Evolutionary conservation across 192 early-diverging fungal genomes (phyloP).

Genomic region (Entomortierella parvispora): DNA sequence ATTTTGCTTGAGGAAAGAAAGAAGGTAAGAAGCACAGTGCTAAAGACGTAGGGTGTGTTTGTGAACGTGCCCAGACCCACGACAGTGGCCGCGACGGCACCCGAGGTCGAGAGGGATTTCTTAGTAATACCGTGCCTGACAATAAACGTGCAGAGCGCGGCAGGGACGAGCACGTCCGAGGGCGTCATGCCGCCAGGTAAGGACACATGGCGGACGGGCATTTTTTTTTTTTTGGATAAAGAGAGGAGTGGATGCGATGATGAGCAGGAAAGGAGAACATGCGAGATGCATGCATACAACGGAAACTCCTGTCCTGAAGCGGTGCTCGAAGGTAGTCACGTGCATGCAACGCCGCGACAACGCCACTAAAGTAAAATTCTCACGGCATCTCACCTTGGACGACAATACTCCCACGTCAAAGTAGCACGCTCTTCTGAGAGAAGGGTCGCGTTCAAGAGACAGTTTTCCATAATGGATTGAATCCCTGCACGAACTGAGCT

Average conservation of each 20-base stretch:
- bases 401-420: constrained; percentile 47
- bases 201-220: constrained; percentile 10
- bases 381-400: no score
- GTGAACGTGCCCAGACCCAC: constrained; percentile 82
- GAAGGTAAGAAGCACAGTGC: constrained; percentile 76
- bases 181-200: constrained; percentile 23
- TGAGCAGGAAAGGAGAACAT: no score
- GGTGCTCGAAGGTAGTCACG: no score
- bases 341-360: no score
- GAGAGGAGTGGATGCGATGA: no score
- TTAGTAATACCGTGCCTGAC: constrained; percentile 69
- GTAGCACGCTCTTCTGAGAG: constrained; percentile 67
- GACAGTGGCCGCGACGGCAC: constrained; percentile 75
- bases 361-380: no score
- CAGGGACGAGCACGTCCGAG: constrained; percentile 55
- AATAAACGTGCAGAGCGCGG: constrained; percentile 58
- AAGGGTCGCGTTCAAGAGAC: constrained; percentile 65
- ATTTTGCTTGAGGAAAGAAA: constrained; percentile 72
- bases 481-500: constrained; percentile 75
- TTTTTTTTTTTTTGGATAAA: not conserved
- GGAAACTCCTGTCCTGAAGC: no score
- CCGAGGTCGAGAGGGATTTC: constrained; percentile 75
- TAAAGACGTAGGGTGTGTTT: constrained; percentile 70
- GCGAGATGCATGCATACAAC: no score
- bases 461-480: constrained; percentile 71